Evolutionary conservation across 768 basidiomycete species (phyloP).

Genomic region (Favolaschia claudopus): DNA sequence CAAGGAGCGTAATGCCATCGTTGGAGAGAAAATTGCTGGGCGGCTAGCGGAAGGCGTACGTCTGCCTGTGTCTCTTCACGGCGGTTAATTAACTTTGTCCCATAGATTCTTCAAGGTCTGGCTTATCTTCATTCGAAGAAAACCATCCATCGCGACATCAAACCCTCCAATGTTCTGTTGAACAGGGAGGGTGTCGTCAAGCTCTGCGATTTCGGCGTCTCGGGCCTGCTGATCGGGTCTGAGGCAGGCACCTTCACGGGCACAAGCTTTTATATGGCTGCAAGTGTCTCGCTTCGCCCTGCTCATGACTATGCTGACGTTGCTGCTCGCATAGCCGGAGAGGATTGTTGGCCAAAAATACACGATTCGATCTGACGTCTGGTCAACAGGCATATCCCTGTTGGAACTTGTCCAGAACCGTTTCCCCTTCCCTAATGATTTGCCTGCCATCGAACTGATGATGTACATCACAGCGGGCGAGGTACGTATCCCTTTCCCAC

Average conservation of each 20-base stretch:
- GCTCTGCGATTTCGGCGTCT: slow-evolving; percentile 96
- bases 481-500: slow-evolving; percentile 46
- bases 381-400: slow-evolving; percentile 95
- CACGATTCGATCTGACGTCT: slow-evolving; percentile 95
- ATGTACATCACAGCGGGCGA: slow-evolving; percentile 87
- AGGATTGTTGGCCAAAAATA: slow-evolving; percentile 92
- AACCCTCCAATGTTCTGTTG: slow-evolving; percentile 91
- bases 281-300: slow-evolving; percentile 51
- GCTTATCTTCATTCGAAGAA: slow-evolving; percentile 89
- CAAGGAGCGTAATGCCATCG: slow-evolving; percentile 77
- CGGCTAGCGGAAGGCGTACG: slow-evolving; percentile 92
- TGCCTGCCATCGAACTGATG: slow-evolving; percentile 94
- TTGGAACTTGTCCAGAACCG: slow-evolving; percentile 93
- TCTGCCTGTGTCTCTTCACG: slow-evolving; percentile 25
- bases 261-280: slow-evolving; percentile 98
- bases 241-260: slow-evolving; percentile 97
- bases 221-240: slow-evolving; percentile 92
- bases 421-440: slow-evolving; percentile 93
- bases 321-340: slow-evolving; percentile 70
- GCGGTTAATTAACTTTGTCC: slow-evolving; percentile 19
- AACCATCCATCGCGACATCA: slow-evolving; percentile 97
- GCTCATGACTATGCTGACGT: not conserved
- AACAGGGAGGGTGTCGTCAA: slow-evolving; percentile 91
- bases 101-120: slow-evolving; percentile 88
- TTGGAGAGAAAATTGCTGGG: slow-evolving; percentile 89